Base-by-base conservation (phyloP, 257 asterid species). In the Solanum chilense region DNA sequence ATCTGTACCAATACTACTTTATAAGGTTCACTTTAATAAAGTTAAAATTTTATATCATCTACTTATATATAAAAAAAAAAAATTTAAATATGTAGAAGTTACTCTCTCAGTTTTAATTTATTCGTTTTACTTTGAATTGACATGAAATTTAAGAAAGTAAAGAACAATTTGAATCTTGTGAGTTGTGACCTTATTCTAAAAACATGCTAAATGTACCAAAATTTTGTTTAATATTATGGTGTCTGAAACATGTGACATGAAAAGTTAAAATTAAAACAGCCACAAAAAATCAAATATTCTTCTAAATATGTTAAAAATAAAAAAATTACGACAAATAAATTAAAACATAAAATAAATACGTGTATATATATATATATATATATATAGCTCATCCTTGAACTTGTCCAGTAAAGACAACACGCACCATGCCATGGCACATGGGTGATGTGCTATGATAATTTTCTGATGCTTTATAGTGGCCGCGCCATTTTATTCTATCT, bases 231-330 rank as follows among this genome's bases (percentile, higher is more conserved):
- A 52, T 52, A 0, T 16, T 16, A 6, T 52, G 1, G 0, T 49
- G 1, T 52, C 0, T 52, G 4, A 52, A 52, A 16, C 4, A 52
- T 16, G 10, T 0, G 1, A 52, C 4, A 1, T 52, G 1, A 52
- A 52, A 52, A 52, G 0, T 0, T 52, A 1, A 52, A 52, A 16
- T 52, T 6, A 52, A 52, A 15, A 2, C 0, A 0, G 0, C 6
- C 6, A 0, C 3, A 52, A 52, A 52, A 52, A 2, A 52, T 33
- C 0, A 16, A 0, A 52, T 0, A 52, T 52, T 16, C 10, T 52
- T 6, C 18, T 0, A 52, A 52, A 52, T 52, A 4, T 52, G 6
- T 16, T 52, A 16, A 52, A 15, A 52, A 52, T 16, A 6, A 52
- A 52, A 52, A 0, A 6, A 35, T 35, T 5, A 52, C 1, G 0